Evolutionary conservation across 345 rosid species (phyloP).

Genomic region (Isatis tinctoria): DNA sequence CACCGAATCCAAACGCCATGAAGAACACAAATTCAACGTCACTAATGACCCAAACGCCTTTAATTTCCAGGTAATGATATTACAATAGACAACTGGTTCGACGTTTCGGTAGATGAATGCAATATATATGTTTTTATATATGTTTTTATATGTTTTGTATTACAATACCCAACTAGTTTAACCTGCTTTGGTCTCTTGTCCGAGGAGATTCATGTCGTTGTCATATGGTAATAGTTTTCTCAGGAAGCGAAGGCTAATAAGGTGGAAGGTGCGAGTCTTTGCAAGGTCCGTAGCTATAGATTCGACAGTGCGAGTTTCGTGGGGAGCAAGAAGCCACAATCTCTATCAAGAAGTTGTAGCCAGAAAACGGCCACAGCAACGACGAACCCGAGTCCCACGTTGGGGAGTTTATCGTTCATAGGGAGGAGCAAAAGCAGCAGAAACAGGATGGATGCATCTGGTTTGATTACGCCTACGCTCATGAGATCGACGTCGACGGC

Average conservation of each 20-base stretch:
- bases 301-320: conserved; percentile 13
- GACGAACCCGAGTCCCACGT: background rate
- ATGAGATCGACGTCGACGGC: conserved; percentile 35
- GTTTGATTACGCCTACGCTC: conserved; percentile 25
- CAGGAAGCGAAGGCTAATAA: conserved; percentile 17
- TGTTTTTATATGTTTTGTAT: background rate
- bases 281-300: conserved; percentile 37
- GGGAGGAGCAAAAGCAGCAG: conserved; percentile 36
- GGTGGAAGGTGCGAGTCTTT: conserved; percentile 29
- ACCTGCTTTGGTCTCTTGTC: background rate
- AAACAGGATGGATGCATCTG: conserved; percentile 28
- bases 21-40: background rate
- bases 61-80: background rate
- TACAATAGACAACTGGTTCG: background rate
- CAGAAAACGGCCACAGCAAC: conserved; percentile 26
- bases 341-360: conserved; percentile 41
- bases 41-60: background rate
- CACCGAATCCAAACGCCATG: background rate
- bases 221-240: background rate
- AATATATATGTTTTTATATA: too few species aligned
- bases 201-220: background rate
- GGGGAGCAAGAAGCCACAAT: conserved; percentile 10
- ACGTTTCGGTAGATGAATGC: background rate
- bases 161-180: background rate
- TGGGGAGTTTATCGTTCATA: conserved; percentile 15